Base-by-base conservation (phyloP, 2,329 filamentous ascomycete genomes). In the Atkinsonella texensis region DNA sequence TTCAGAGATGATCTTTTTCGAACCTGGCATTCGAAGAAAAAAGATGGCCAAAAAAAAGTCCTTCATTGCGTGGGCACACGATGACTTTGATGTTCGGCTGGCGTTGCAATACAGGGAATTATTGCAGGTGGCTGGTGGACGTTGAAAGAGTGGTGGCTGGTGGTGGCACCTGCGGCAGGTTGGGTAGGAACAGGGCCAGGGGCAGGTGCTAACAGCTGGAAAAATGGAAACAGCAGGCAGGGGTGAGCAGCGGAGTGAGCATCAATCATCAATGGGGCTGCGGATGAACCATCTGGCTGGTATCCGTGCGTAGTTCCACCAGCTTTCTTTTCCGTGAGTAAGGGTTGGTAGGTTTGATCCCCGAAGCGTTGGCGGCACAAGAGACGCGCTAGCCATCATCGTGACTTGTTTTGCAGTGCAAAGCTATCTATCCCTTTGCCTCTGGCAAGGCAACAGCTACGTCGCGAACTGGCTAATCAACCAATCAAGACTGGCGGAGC, bases 81-180 rank as follows among this genome's bases (percentile, higher is more conserved):
- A 11, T 15, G 23, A 11, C 49, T 52, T 49, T 52, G 51, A 52
- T 33, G 12, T 49, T 7, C n/a, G 47, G 28, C 48, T 49, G 40
- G 39, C 23, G 47, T 13, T 7, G 18, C 31, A 8, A 43, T 12
- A 11, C 28, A 10, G 17, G 28, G 18, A 20, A 45, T 45, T 40
- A 45, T 45, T 40, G 12, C 33, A 41, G 52, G 52, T 54, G 52
- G 52, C 50, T 54, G 52, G 52, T 44, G 39, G 50, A 23, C 33
- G 28, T 28, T 42, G 41, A 35, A 41, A 52, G 40, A 23, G 46
- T 52, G 50, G 50, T 52, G 51, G 51, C 49, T 52, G 51, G 51
- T 5, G n/a, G 28, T 20, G n/a, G 40, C 28, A 13, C 7, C 15
- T 38, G 40, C 17, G 5, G 20, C 33, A 39, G 33, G 18, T 48